Base-by-base conservation (phyloP, 78 protist genomes). In the Parvularia atlantis region DNA sequence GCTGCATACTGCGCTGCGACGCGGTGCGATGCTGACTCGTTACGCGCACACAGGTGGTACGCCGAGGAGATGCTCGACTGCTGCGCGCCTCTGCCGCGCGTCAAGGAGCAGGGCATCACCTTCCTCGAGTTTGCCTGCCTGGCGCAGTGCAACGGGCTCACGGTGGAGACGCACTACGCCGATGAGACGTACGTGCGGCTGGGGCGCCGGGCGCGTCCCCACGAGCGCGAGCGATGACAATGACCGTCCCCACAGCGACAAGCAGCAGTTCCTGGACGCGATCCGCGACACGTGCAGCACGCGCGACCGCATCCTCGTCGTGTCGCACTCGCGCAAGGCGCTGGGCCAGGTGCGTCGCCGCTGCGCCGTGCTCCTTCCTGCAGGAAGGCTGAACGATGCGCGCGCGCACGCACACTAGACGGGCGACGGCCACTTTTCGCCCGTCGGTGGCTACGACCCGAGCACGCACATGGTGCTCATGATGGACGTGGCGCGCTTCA, bases 21-120 rank as follows among this genome's bases (percentile, higher is more conserved):
- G n/a, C n/a, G n/a, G n/a, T n/a, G n/a, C n/a, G n/a, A n/a, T n/a
- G n/a, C n/a, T n/a, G n/a, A n/a, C n/a, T n/a, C n/a, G n/a, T n/a
- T n/a, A n/a, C n/a, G n/a, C n/a, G n/a, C n/a, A n/a, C 86, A 90
- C 91, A 56, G 93, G 37, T 89, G 93, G 93, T 89, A 67, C 37
- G 73, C 67, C 50, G 93, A 89, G 52, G 85, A 78, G 58, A 57
- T 89, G 75, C 72, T 89, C 17, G 87, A 82, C 61, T 84, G 89
- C 75, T 89, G 93, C 68, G 65, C 65, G 63, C 88, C 35, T 9
- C 66, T 78, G 53, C 71, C 40, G 22, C 9, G 1, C 16, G 26
- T 85, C 13, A 65, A 56, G 22, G 44, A 65, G 37, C 28, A 82
- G 33, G 89, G 83, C 33, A 78, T 78, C 20, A 74, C 84, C 57